Percentiles rank a stretch among this genome's conserved stretches.
phyloP scores from a whole-genome alignment of 805 yeast species.

The Barnettozyma siamensis region DNA sequence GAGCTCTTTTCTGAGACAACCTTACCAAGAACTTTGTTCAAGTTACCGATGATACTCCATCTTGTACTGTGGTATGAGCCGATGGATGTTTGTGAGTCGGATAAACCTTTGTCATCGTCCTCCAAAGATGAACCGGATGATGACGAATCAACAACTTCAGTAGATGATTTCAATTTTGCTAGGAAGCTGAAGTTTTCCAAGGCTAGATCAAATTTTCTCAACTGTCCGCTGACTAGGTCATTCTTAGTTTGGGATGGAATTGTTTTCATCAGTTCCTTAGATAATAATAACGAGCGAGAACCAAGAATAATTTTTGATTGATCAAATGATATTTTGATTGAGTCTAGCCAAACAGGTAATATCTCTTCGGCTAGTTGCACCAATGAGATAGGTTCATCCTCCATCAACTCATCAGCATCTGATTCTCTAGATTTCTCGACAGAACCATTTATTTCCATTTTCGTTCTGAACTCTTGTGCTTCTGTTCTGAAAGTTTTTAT shows the following conservation, averaged over 20 bases:
- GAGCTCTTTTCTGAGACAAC: constrained; percentile 30
- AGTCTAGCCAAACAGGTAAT: constrained; percentile 22
- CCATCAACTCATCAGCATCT: not conserved
- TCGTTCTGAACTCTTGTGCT: constrained; percentile 5
- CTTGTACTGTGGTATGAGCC: not conserved
- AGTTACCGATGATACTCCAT: constrained; percentile 10
- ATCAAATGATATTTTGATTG: constrained; percentile 5
- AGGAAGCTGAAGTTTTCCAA: constrained; percentile 19
- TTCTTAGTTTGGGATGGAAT: constrained; percentile 30
- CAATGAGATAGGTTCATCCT: not conserved
- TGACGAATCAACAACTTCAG: constrained; percentile 12
- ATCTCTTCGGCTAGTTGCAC: constrained; percentile 14
- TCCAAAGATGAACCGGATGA: constrained; percentile 29
- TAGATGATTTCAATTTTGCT: constrained; percentile 1
- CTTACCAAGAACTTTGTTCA: constrained; percentile 21
- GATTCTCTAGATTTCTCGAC: not conserved
- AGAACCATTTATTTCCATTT: not conserved
- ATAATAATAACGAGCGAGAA: constrained; percentile 38
- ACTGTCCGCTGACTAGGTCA: constrained; percentile 35
- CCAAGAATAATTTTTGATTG: constrained; percentile 29
- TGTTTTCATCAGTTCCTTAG: constrained; percentile 31
- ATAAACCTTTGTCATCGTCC: constrained; percentile 27
- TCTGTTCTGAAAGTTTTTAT: constrained; percentile 1
- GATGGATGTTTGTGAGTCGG: constrained; percentile 15
- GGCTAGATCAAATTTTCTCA: constrained; percentile 28